Conservation (phyloP, 495 filamentous ascomycete genomes). For the Saxophila tyrrhenica region DNA sequence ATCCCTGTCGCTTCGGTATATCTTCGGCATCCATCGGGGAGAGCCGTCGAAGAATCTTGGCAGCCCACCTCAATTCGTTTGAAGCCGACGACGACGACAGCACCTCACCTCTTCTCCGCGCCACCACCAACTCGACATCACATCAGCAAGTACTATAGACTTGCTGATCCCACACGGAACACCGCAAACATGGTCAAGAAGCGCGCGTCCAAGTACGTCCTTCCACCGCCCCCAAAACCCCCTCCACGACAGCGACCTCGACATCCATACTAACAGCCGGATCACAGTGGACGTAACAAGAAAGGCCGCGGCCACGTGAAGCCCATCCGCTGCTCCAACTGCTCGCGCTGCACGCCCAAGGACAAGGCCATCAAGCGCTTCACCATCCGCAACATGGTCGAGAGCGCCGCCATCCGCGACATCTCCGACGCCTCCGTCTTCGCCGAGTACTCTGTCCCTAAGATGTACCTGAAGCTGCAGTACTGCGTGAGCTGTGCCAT, state of each 20-base stretch:
- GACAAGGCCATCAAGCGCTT: constrained; percentile 99
- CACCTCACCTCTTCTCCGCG: background rate
- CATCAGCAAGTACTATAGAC: constrained; percentile 9
- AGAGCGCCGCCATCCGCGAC: constrained; percentile 99
- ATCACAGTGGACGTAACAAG: constrained; percentile 89
- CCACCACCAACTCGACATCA: background rate
- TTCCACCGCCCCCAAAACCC: constrained; percentile 6
- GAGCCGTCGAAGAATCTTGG: background rate
- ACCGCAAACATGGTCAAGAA: constrained; percentile 97
- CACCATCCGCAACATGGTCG: constrained; percentile 99
- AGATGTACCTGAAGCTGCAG: constrained; percentile 99
- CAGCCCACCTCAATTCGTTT: background rate
- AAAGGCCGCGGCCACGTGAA: constrained; percentile 99
- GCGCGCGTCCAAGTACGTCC: constrained; percentile 85
- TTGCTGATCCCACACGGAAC: constrained; percentile 10
- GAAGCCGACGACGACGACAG: background rate
- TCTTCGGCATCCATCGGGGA: background rate
- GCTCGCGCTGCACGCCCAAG: constrained; percentile 98
- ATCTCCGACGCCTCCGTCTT: constrained; percentile 99
- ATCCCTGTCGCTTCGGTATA: background rate
- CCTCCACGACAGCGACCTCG: constrained; percentile 1
- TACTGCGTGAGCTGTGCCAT: constrained; percentile 99
- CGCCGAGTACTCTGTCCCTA: constrained; percentile 96
- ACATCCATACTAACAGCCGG: constrained; percentile 20
- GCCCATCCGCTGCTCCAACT: constrained; percentile 99